Base-by-base conservation (phyloP, 2,329 filamentous ascomycete species). In the Phyllosticta citriasiana region DNA sequence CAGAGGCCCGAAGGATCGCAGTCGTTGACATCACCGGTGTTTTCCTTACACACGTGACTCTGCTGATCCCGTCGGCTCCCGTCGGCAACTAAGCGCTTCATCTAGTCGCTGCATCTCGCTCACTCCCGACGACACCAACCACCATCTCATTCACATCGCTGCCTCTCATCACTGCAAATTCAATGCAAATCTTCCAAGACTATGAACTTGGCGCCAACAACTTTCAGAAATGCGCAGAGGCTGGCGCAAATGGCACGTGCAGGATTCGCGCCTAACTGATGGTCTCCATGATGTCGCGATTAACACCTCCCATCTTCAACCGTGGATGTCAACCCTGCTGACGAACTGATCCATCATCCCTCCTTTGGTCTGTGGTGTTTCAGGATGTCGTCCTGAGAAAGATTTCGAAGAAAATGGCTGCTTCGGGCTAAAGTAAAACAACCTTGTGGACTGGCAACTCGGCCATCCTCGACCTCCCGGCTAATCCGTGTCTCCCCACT, bases 1-100 rank as follows among this genome's bases (percentile, higher is more conserved):
- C n/a, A n/a, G n/a, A n/a, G 33, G 10, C 14, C 47, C 54, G 54
- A 50, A 9, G 27, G 33, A 30, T 47, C 53, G 26, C 8, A 60
- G 55, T 62, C 55, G 60, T 62, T 62, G 60, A 62, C 56, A 58
- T 58, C 60, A 57, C 51, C 19, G 26, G 30, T 52, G 33, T 35
- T 33, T 33, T 58, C 27, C 27, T 30, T 16, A 12, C 19, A 9
- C 59, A 61, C 59, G 55, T 57, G 59, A 56, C 40, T 22, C 19
- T 22, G 19, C 19, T 22, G 19, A 22, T 24, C n/a, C n/a, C n/a
- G n/a, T n/a, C 52, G 52, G 25, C 25, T 53, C 25, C 25, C 14
- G 25, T 33, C n/a, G 52, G 47, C 57, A 55, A 22, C 19, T 22
- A 22, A 59, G 30, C 51, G 52, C 52, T 7, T 40, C 52, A 9